A percentile compares a stretch with the other conserved stretches of the same genome.
phyloP scores from a whole-genome alignment of 164 flowering plant genomes.

The Hamamelis virginiana region DNA sequence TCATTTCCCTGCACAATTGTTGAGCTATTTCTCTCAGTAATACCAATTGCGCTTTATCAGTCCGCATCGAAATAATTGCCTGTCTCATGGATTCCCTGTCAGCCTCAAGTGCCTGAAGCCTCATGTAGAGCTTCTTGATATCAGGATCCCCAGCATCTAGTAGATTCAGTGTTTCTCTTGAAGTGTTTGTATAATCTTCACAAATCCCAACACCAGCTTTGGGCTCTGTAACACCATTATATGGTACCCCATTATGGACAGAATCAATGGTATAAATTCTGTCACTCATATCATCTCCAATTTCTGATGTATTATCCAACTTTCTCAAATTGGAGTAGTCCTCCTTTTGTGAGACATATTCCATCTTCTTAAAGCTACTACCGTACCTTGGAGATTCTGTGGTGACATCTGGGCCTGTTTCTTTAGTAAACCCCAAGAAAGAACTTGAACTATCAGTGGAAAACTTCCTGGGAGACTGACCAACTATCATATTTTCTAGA shows the following conservation, averaged over 20 bases:
- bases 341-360: slow-evolving; percentile 33
- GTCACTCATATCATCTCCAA: slow-evolving; percentile 77
- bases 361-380: slow-evolving; percentile 49
- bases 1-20: slow-evolving; percentile 67
- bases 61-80: slow-evolving; percentile 81
- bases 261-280: slow-evolving; percentile 88
- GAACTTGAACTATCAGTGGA: slow-evolving; percentile 63
- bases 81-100: slow-evolving; percentile 97
- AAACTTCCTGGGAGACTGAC: slow-evolving; percentile 51
- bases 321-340: slow-evolving; percentile 42
- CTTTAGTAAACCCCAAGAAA: slow-evolving; percentile 35
- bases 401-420: slow-evolving; percentile 33
- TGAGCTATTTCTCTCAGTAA: slow-evolving; percentile 91
- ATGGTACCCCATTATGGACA: slow-evolving; percentile 45
- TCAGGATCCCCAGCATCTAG: slow-evolving; percentile 64
- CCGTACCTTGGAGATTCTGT: slow-evolving; percentile 45
- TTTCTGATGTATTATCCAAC: slow-evolving; percentile 54
- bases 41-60: slow-evolving; percentile 84
- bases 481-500: slow-evolving; percentile 62
- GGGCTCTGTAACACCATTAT: slow-evolving; percentile 33
- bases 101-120: slow-evolving; percentile 98
- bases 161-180: slow-evolving; percentile 40
- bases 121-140: slow-evolving; percentile 71
- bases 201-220: slow-evolving; percentile 38
- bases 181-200: slow-evolving; percentile 53